Evolutionary conservation across 768 basidiomycete genomes (phyloP), one percentile per base, ranked within the genome.

Genomic region (Termitomyces sp.): DNA sequence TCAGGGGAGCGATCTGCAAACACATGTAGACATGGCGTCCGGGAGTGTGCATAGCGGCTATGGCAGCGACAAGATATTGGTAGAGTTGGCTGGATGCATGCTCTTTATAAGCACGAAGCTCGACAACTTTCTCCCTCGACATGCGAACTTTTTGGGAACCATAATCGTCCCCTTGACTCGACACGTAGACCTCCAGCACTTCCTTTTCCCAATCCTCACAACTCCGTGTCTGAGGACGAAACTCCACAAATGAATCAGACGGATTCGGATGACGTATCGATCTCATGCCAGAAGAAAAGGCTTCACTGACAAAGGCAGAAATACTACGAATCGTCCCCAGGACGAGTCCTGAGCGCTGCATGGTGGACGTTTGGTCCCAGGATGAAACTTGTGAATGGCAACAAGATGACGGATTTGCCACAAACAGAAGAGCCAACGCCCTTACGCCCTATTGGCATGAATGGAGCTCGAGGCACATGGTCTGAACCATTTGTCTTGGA

Each of bases 171-270:
- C 19, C 26, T 23, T 38, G 9, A 40, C 56, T 57, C 15, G 46
- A 37, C 4, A 23, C 26, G 31, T 53, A 57, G 37, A 57, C 45
- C 42, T 57, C 50, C 11, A 57, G 26, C 28, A 57, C 56, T 19
- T 57, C 56, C 26, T 42, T 30, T 42, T 57, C 50, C 56, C 56
- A 57, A 12, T 47, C 45, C 15, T 57, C 56, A 35, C 50, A 57
- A 17, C 50, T 47, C 15, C 56, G 56, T 17, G 35, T 21, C 10
- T 53, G 51, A 33, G 56, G 14, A 30, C 56, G 56, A 42, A 57
- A 53, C 40, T 57, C 56, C 10, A 53, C 56, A 28, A 44, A 57
- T 15, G 51, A 26, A 26, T 47, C 37, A 28, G 56, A 42, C 23
- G 44, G 51, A 42, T 57, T 46, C 33, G 38, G 44, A 1, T 26